Base-by-base conservation (phyloP, 768 basidiomycete species). In the Macrocybe gigantea region DNA sequence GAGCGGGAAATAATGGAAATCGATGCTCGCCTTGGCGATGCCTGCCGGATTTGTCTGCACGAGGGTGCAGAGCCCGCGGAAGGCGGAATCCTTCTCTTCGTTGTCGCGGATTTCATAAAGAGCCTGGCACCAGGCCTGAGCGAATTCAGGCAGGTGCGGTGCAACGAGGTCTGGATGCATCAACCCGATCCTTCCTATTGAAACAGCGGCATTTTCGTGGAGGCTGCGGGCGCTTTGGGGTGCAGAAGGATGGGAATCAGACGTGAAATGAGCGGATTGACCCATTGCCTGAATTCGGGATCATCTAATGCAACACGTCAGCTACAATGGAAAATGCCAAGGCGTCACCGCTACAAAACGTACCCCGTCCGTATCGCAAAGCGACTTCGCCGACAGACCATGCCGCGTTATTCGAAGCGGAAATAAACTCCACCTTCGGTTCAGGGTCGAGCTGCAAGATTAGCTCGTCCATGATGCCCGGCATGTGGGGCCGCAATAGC, bases 361-460 rank as follows among this genome's bases (percentile, higher is more conserved):
- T 60, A 88, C 89, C 85, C 54, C 81, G 74, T 45, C 92, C 89
- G 61, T 90, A 93, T 41, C 93, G 89, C 52, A 99, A 69, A 6
- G 96, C 92, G 32, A 99, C 92, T 66, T 99, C 96, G 38, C 96
- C 96, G 30, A 96, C 93, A n/a, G 93, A 93, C 96, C 96, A 99
- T 1, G 95, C 95, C 7, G 96, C 96, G 61, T 99, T 99, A 67
- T 99, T 99, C 64, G 92, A 94, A 5, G 95, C 96, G 55, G 92
- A 94, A 53, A 98, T 83, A 60, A 93, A 93, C 64, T 97, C 94
- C 32, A 87, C 76, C 58, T 91, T 89, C 1, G 95, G 96, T 60
- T 95, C 90, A 5, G 89, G 88, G 52, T 93, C 88, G 45, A 99
- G 86, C 59, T 98, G 94, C 36, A 78, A 69, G 52, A 89, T 88